These are phyloP conservation scores for Mortierella sp. DNA, from an alignment of 371 early-diverging fungal species.

Conservation along the genomic window DNA sequence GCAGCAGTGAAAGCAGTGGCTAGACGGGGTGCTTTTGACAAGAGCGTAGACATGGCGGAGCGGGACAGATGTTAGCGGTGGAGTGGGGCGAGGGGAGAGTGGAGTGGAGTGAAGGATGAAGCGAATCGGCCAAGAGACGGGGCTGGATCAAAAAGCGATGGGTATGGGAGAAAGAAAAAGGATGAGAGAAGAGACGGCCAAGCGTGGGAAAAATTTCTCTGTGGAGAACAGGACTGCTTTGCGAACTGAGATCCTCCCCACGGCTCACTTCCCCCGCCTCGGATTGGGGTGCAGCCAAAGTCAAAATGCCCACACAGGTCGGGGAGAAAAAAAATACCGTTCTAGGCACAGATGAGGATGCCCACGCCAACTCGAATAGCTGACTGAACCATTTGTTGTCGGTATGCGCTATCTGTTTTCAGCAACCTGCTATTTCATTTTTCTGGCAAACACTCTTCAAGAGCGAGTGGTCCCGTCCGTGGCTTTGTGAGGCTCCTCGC, in stretches of 20 bases:
- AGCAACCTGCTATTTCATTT: not conserved
- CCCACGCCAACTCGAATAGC: too few species aligned
- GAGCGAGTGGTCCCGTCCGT: too few species aligned
- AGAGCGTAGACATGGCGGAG: slow-evolving; percentile 24
- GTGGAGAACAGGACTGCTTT: too few species aligned
- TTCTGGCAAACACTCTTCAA: not conserved
- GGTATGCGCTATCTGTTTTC: too few species aligned
- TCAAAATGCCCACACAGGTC: too few species aligned
- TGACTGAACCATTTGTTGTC: too few species aligned
- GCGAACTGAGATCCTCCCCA: too few species aligned
- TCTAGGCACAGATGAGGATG: too few species aligned
- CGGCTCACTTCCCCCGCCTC: too few species aligned
- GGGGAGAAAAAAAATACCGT: too few species aligned
- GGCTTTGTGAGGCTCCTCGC: too few species aligned
- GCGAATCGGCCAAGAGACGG: not conserved
- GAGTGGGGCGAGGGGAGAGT: slow-evolving; percentile 2
- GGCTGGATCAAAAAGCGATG: not conserved
- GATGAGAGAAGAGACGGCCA: slow-evolving; percentile 3
- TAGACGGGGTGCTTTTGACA: slow-evolving; percentile 26
- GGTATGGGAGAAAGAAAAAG: slow-evolving; percentile 2
- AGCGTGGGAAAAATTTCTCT: slow-evolving; percentile 6
- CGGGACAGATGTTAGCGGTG: not conserved
- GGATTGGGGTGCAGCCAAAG: too few species aligned
- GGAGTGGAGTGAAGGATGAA: slow-evolving; percentile 4
- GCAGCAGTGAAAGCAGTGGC: slow-evolving; percentile 22